These are phyloP conservation scores for Coprinellus micaceus DNA, from an alignment of 768 basidiomycete species.

Conservation along the genomic window DNA sequence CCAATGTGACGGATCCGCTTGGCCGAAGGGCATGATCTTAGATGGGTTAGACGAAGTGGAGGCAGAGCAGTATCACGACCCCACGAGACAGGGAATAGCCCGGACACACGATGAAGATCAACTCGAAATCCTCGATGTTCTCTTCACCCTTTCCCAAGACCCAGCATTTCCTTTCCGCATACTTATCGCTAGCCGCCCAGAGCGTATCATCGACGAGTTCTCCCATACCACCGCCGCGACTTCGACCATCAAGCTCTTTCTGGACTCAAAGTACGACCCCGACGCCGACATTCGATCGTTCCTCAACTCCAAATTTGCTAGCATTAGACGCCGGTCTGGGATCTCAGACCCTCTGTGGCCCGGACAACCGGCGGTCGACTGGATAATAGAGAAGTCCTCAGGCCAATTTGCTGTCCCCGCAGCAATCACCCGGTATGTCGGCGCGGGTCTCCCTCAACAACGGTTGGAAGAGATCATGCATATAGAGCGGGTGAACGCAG, in stretches of 20 bases:
- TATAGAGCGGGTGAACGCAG: too few species aligned
- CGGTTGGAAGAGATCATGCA: background rate
- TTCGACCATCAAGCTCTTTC: background rate
- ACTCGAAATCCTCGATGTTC: background rate
- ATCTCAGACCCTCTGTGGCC: background rate
- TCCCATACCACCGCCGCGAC: background rate
- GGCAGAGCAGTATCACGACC: background rate
- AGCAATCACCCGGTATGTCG: background rate
- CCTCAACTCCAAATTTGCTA: background rate
- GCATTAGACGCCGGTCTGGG: background rate
- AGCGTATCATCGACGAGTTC: background rate
- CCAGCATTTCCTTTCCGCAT: background rate
- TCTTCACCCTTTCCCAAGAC: background rate
- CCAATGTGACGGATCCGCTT: too few species aligned
- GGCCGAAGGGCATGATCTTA: slow-evolving; percentile 1
- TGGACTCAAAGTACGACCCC: background rate
- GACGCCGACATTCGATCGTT: background rate
- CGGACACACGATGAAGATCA: background rate
- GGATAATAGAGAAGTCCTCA: background rate
- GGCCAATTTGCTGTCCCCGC: slow-evolving; percentile 3
- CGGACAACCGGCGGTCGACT: background rate
- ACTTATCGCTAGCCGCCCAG: slow-evolving; percentile 3
- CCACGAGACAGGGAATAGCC: too few species aligned
- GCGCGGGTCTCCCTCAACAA: background rate
- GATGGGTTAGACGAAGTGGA: slow-evolving; percentile 6